phyloP scores from a whole-genome alignment of 2,329 filamentous ascomycete species.

The Fusarium robinianum region DNA sequence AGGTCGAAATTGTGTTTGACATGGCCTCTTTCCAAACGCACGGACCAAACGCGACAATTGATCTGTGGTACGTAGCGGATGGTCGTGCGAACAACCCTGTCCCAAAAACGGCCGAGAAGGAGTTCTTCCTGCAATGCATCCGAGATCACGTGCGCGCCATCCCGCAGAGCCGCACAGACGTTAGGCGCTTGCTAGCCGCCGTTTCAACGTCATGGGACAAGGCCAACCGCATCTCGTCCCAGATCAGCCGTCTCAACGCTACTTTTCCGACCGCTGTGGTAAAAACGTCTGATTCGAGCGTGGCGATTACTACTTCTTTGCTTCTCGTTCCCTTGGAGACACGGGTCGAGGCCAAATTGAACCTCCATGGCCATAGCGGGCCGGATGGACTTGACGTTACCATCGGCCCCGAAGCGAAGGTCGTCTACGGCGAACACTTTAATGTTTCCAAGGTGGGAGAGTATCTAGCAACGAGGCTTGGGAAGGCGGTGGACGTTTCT shows the following conservation, averaged over 20 bases:
- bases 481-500: slow-evolving; percentile 42
- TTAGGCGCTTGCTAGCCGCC: slow-evolving; percentile 61
- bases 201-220: slow-evolving; percentile 70
- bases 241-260: slow-evolving; percentile 64
- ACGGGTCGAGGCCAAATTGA: slow-evolving; percentile 67
- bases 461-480: slow-evolving; percentile 63
- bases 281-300: slow-evolving; percentile 66
- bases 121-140: slow-evolving; percentile 76
- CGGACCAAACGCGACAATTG: slow-evolving; percentile 60
- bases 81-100: slow-evolving; percentile 56
- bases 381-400: slow-evolving; percentile 58
- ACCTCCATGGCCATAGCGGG: slow-evolving; percentile 53
- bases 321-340: slow-evolving; percentile 68
- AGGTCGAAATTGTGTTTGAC: slow-evolving; percentile 76
- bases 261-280: slow-evolving; percentile 67
- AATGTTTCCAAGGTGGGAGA: slow-evolving; percentile 76
- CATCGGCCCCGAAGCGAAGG: slow-evolving; percentile 59
- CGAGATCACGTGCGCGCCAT: slow-evolving; percentile 68
- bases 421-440: slow-evolving; percentile 79
- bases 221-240: slow-evolving; percentile 61
- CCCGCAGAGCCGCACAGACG: slow-evolving; percentile 59
- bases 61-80: slow-evolving; percentile 71
- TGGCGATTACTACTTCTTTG: slow-evolving; percentile 65
- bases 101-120: slow-evolving; percentile 66
- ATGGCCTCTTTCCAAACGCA: slow-evolving; percentile 60